Evolutionary conservation across 2,329 filamentous ascomycete genomes (phyloP), one percentile per base, ranked within the genome.

Genomic region (Fusarium setosum): DNA sequence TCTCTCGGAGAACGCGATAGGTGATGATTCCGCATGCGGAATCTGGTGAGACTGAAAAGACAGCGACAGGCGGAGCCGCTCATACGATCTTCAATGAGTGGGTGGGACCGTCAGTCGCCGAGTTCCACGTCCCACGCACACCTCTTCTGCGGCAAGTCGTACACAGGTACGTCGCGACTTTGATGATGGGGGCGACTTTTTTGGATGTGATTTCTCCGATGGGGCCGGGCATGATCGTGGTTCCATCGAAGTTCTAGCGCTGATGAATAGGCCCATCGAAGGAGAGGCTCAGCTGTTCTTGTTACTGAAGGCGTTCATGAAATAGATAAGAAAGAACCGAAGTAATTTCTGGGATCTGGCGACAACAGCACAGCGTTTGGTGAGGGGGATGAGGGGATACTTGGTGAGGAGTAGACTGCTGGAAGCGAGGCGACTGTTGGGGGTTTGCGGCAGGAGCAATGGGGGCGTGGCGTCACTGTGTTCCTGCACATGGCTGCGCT

Each of bases 61-160:
- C 23, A 41, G 35, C 24, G 23, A 60, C 35, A 38, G 34, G 63
- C 63, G 59, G 48, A 63, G 48, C 56, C 37, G 49, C 63, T 63
- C 60, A 65, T 65, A 65, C 63, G 63, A 65, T 63, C 35, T 21
- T 41, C 35, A 24, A 41, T 52, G n/a, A 23, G 23, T 4, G 32
- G 20, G 49, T 52, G 49, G 49, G 49, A 52, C 49, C 49, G 24
- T 41, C 17, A 40, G 21, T 40, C 26, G 17, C 35, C 29, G 32
- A 38, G 47, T 50, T 23, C 17, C 35, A 29, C 31, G 50, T 34
- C 37, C 31, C 40, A 52, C 47, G 21, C 32, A n/a, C n/a, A n/a
- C n/a, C n/a, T n/a, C n/a, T n/a, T n/a, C n/a, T n/a, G n/a, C n/a
- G n/a, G n/a, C n/a, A n/a, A n/a, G n/a, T 29, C 26, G 8, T 11